Base-by-base conservation (phyloP, 1,284 basidiomycete species). In the Ceraceosorus guamensis region DNA sequence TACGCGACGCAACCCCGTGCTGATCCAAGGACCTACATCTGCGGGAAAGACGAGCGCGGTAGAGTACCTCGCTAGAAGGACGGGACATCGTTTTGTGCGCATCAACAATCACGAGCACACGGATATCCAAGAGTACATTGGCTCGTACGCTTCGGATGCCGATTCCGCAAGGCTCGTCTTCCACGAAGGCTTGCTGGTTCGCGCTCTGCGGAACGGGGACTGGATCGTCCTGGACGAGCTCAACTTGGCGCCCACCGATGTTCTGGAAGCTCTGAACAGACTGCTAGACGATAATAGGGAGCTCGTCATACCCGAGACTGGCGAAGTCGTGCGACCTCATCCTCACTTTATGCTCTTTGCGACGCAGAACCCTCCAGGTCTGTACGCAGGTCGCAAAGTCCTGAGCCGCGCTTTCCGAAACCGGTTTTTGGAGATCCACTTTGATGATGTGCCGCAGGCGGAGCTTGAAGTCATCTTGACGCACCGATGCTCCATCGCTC, bases 71-170 rank as follows among this genome's bases (percentile, higher is more conserved):
- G 93, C 95, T 2, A 84, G 84, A 59, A 83, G 88, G 57, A 97
- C 93, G 0, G 93, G 95, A 0, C 95, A 99, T 79, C 84, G 84
- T 33, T 98, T 98, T 75, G 86, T 99, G 32, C 88, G 95, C 39
- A 97, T 98, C 82, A 98, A 99, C 80, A 98, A 99, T 71, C 95
- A 99, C 79, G 95, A 99, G 70, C 95, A 98, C 75, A 99, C 95
- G 4, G 95, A 99, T 76, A 92, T 79, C 53, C 95, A 99, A 73
- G 95, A 99, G 75, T 99, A 99, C 73, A 82, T 98, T 51, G 95
- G 95, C 5, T 92, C 91, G 0, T 99, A 99, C 71, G 85, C 93
- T 13, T 92, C 93, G 1, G 92, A 98, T 76, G 84, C 91, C 5
- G 77, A 83, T 30, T 90, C 90, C 0, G 95, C 95, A 24, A 93